These are phyloP conservation scores for Capronia coronata DNA, from an alignment of 2,329 filamentous ascomycete genomes.

Conservation along the genomic window DNA sequence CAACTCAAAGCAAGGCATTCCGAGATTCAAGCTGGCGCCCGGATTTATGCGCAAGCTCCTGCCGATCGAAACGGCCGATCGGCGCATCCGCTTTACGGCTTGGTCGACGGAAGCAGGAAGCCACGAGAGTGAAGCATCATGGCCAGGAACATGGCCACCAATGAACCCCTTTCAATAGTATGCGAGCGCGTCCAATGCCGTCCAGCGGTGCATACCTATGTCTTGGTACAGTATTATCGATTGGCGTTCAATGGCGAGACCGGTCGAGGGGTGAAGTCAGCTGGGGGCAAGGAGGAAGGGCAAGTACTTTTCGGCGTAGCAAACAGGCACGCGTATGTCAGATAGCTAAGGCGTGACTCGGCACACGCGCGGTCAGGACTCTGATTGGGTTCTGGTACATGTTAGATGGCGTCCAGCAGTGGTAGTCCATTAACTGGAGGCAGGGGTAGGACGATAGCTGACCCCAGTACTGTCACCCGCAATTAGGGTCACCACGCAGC, in stretches of 20 bases:
- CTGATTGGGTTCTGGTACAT: background rate
- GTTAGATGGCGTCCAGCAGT: background rate
- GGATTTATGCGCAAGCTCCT: background rate
- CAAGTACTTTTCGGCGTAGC: background rate
- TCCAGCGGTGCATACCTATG: background rate
- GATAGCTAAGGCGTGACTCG: background rate
- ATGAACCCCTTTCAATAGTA: too few species aligned
- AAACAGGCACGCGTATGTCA: too few species aligned
- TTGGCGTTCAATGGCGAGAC: background rate
- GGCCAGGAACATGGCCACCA: slow-evolving; percentile 4
- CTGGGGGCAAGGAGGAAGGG: background rate
- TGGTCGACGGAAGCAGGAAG: background rate
- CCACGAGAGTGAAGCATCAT: slow-evolving; percentile 9
- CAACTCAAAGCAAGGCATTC: background rate
- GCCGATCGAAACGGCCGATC: slow-evolving; percentile 5
- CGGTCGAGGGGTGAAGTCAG: background rate
- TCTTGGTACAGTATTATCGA: slow-evolving; percentile 4
- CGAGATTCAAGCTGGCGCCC: background rate
- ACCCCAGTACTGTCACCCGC: background rate
- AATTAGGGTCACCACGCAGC: background rate
- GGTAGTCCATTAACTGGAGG: background rate
- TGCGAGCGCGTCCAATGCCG: background rate
- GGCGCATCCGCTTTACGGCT: background rate
- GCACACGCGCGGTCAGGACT: background rate
- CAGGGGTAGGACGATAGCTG: background rate